A percentile compares a stretch with the other conserved stretches of the same genome.
These are phyloP conservation scores for Coelastrella sp. DNA, from an alignment of 139 green algal genomes.

Conservation along the genomic window DNA sequence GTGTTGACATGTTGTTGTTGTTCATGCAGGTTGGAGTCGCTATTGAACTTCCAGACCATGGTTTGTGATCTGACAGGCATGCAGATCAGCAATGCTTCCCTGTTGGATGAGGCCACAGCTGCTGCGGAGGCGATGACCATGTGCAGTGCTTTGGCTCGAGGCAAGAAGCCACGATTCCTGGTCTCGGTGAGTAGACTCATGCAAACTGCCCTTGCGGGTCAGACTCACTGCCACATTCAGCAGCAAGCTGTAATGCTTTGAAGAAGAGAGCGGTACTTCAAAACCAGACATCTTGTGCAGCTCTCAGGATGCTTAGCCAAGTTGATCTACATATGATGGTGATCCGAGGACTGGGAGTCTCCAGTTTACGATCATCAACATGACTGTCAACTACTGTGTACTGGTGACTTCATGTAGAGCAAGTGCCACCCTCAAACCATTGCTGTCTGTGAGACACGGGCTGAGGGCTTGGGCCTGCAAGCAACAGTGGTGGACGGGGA, in stretches of 20 bases:
- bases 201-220: too few species aligned
- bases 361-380: too few species aligned
- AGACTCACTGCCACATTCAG: too few species aligned
- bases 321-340: too few species aligned
- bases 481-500: slow-evolving; percentile 82
- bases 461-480: slow-evolving; percentile 95
- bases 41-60: slow-evolving; percentile 99
- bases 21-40: slow-evolving; percentile 91
- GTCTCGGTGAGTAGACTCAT: slow-evolving; percentile 75
- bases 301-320: too few species aligned
- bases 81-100: slow-evolving; percentile 93
- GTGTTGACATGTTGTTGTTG: too few species aligned
- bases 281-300: too few species aligned
- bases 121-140: slow-evolving; percentile 99
- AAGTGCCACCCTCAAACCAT: slow-evolving; percentile 99
- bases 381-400: too few species aligned
- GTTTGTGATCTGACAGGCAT: slow-evolving; percentile 96
- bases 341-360: too few species aligned
- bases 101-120: slow-evolving; percentile 98
- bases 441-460: slow-evolving; percentile 92
- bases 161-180: slow-evolving; percentile 99
- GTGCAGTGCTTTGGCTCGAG: slow-evolving; percentile 91
- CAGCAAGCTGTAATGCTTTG: too few species aligned
- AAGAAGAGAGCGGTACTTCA: too few species aligned
- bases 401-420: slow-evolving; percentile 68